Base-by-base conservation (phyloP, 2,329 filamentous ascomycete species). In the Cryphonectria carpinicola region DNA sequence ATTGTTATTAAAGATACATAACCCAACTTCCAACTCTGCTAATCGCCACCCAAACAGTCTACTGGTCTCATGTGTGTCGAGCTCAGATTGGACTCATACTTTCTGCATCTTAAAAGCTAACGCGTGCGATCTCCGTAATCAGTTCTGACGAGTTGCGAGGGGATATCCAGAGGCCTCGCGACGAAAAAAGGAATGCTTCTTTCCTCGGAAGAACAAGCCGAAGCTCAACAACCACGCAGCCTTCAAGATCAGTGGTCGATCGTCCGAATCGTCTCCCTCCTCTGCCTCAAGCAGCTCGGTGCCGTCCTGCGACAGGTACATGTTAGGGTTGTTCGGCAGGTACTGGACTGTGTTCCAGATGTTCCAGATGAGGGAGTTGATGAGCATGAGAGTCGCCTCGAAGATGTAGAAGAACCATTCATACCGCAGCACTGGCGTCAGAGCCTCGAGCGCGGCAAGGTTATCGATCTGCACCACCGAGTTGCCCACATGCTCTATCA, bases 321-420 rank as follows among this genome's bases (percentile, higher is more conserved):
- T 80, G 71, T 83, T 85, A 61, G 83, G 82, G 71, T 80, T 82
- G 71, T 79, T 74, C 0, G 87, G 88, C 25, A 89, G 77, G 74
- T 81, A 87, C 41, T 80, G 80, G 43, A 86, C 80, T 28, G 87
- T 86, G 72, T 88, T 85, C 4, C 83, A 78, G 3, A 81, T 56
- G 71, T 88, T 89, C 76, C 86, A 81, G 74, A 89, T 75, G 46
- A 81, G 76, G 10, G 80, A 80, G 73, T 89, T 89, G 61, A 75
- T 56, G 0, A 88, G 74, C 87, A 89, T 89, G 14, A 88, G 76
- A 0, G 76, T 73, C 1, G 82, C 84, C 78, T 90, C 87, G 70
- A 89, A 89, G 32, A 89, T 81, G 74, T 86, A 88, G 73, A 89
- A 89, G 77, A 84, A 89, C 82, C 83, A 87, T 76, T 90, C 87